A percentile compares a stretch with the other conserved stretches of the same genome.
Evolutionary conservation across 306 rosid genomes (phyloP).

Genomic region (Aeschynomene evenia): DNA sequence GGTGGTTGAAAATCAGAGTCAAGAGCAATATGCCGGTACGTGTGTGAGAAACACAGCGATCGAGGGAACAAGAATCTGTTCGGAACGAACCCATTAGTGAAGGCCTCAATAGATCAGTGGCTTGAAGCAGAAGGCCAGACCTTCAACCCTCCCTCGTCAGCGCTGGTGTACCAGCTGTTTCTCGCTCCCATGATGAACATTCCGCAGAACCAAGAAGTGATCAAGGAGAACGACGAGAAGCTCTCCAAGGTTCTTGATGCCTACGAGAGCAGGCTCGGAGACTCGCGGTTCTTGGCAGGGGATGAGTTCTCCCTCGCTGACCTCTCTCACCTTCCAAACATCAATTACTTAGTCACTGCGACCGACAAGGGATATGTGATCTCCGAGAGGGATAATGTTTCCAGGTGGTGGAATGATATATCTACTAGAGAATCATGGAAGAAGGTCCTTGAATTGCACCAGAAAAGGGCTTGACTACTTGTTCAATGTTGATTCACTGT

Average conservation of each 20-base stretch:
- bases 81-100: conserved; percentile 62
- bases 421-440: conserved; percentile 70
- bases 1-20: conserved; percentile 49
- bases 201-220: conserved; percentile 51
- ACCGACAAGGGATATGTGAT: conserved; percentile 46
- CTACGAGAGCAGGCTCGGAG: conserved; percentile 63
- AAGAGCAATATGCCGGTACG: conserved; percentile 78
- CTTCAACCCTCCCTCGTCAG: conserved; percentile 71
- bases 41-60: conserved; percentile 60
- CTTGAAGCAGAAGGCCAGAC: conserved; percentile 76
- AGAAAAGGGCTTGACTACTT: conserved; percentile 19
- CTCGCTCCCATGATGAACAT: conserved; percentile 84
- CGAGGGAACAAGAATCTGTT: conserved; percentile 63
- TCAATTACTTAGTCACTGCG: conserved; percentile 47
- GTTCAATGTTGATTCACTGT: too few species aligned
- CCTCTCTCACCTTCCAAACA: conserved; percentile 85
- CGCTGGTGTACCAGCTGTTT: conserved; percentile 72
- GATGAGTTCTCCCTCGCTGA: conserved; percentile 82
- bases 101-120: conserved; percentile 86
- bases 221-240: conserved; percentile 56
- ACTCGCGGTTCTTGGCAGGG: conserved; percentile 64
- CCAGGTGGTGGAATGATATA: conserved; percentile 85
- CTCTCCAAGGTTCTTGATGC: conserved; percentile 66
- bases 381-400: conserved; percentile 44
- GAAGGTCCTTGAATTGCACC: conserved; percentile 54